A percentile compares a stretch with the other conserved stretches of the same genome.
These are phyloP conservation scores for Erucastrum elatum DNA, from an alignment of 345 rosid genomes.

Conservation along the genomic window DNA sequence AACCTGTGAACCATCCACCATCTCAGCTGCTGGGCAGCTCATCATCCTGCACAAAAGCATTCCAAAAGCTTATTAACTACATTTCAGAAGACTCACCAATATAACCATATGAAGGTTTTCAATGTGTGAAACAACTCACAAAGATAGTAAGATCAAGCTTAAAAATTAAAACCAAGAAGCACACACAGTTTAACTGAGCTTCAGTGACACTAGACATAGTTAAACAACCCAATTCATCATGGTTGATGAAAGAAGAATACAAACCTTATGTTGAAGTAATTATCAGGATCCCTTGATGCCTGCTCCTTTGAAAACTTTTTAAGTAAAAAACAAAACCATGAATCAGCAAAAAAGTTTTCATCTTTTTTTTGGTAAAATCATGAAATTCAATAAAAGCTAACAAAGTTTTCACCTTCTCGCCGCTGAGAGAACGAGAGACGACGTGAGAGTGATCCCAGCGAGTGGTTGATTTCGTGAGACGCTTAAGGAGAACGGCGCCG, in stretches of 20 bases:
- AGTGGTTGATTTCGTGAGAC: slow-evolving; percentile 89
- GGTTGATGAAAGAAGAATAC: neutral
- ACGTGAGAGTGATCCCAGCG: slow-evolving; percentile 85
- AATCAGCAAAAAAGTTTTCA: slow-evolving; percentile 9
- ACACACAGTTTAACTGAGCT: neutral
- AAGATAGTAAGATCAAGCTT: neutral
- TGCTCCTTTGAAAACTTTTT: slow-evolving; percentile 81
- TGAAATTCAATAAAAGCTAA: neutral
- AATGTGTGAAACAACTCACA: neutral
- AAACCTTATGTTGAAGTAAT: slow-evolving; percentile 89
- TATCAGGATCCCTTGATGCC: slow-evolving; percentile 83
- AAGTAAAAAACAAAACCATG: slow-evolving; percentile 1
- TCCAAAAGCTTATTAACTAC: neutral
- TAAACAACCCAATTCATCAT: neutral
- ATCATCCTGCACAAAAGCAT: slow-evolving; percentile 50
- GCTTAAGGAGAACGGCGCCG: slow-evolving; percentile 72
- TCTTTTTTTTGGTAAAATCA: neutral
- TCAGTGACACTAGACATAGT: too few relatives aligned
- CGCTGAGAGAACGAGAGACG: slow-evolving; percentile 76
- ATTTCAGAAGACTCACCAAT: neutral
- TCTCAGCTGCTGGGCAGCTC: slow-evolving; percentile 81
- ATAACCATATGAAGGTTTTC: neutral
- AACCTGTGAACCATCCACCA: slow-evolving; percentile 83
- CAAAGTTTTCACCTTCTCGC: slow-evolving; percentile 60
- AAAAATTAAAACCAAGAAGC: neutral